These are phyloP conservation scores for Quercus tomentella DNA, from an alignment of 331 rosid species.

Conservation along the genomic window DNA sequence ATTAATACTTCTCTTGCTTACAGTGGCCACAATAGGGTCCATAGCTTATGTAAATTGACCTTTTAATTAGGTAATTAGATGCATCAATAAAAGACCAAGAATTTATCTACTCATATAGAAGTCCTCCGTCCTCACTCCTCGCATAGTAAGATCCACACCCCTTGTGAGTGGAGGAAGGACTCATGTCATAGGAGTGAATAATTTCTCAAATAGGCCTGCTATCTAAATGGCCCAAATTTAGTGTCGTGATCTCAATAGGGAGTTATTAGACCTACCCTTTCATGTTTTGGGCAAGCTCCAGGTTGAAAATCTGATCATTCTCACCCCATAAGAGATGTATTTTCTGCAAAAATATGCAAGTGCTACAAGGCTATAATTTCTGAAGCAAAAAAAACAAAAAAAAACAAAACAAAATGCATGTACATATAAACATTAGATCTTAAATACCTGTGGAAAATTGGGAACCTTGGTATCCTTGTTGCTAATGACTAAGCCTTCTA, in stretches of 20 bases:
- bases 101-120: no score
- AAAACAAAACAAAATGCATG: no score
- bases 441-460: slow-evolving; percentile 56
- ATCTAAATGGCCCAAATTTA: not conserved
- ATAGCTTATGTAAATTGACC: no score
- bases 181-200: no score
- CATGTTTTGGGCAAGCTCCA: slow-evolving; percentile 69
- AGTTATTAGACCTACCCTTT: slow-evolving; percentile 36
- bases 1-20: not conserved
- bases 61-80: no score
- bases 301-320: slow-evolving; percentile 73
- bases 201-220: not conserved
- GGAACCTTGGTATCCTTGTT: slow-evolving; percentile 48
- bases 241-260: not conserved
- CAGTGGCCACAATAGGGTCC: no score
- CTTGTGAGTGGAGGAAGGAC: no score
- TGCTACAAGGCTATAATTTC: not conserved
- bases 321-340: slow-evolving; percentile 95
- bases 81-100: no score
- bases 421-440: not conserved
- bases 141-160: no score
- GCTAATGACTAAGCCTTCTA: slow-evolving; percentile 59
- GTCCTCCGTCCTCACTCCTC: no score
- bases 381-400: accelerated
- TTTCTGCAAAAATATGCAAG: slow-evolving; percentile 34